Evolutionary conservation across 371 early-diverging fungal species (phyloP), one percentile per base, ranked within the genome.

Genomic region (Mucor irregularis): DNA sequence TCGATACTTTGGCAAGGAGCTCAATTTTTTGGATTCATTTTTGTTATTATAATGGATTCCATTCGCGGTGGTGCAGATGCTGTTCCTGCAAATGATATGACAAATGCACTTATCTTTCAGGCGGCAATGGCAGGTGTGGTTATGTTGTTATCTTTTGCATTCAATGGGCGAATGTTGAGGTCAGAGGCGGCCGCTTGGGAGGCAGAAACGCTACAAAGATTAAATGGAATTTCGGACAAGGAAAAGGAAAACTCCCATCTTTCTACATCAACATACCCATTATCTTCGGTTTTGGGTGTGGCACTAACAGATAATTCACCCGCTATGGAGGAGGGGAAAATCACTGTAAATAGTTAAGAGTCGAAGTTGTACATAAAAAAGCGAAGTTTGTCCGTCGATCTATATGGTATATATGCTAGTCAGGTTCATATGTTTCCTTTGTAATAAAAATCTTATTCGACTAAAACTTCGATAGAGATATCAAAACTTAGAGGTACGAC

Each of bases 1-100:
- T 77, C 78, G 0, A 60, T 81, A 25, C 58, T 83, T 7, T 81
- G 82, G 81, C 73, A 69, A 52, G 69, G 71, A 19, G 69, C 71
- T 11, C 80, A 80, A 56, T 46, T 73, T 47, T 78, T 78, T 63
- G 78, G 78, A 0, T 73, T 78, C n/a, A 37, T 81, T 7, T 68
- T 77, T 52, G 57, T 78, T 28, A 26, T 80, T 11, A 48, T 74
- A 6, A 66, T 80, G 71, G 78, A 78, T 34, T 53, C 46, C 0
- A 60, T 77, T 2, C 68, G 80, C n/a, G 19, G 21, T 47, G 11
- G 7, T n/a, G 29, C 14, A 5, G 64, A 70, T 26, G 24, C 65
- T 2, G 25, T 35, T 10, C 68, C 72, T 13, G 50, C 39, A 2
- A 62, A 64, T 34, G 64, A 58, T n/a, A 61, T 74, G 58, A 47